Conservation (phyloP, 768 basidiomycete genomes). For the Daedaleopsis nitida region DNA sequence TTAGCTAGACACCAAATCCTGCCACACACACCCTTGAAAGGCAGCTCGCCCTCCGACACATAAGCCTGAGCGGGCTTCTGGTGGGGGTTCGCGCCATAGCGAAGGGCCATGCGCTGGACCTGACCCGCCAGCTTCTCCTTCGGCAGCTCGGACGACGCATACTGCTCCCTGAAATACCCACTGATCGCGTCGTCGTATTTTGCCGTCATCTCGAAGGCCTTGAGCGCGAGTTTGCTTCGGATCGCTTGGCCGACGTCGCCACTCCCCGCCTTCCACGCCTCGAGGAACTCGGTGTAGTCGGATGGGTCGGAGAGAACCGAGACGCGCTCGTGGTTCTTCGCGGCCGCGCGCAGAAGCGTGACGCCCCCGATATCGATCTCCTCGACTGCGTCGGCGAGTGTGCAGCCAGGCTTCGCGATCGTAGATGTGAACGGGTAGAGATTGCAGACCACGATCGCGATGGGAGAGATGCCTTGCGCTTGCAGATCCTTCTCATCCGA, state of each 20-base stretch:
- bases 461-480: slow-evolving; percentile 84
- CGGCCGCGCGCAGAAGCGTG: slow-evolving; percentile 94
- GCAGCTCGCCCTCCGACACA: slow-evolving; percentile 83
- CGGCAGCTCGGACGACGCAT: slow-evolving; percentile 77
- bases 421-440: slow-evolving; percentile 96
- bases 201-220: slow-evolving; percentile 97
- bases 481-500: slow-evolving; percentile 88
- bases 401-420: slow-evolving; percentile 85
- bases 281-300: slow-evolving; percentile 84
- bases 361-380: slow-evolving; percentile 99
- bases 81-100: slow-evolving; percentile 98
- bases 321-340: slow-evolving; percentile 96
- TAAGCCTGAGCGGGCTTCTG: slow-evolving; percentile 98
- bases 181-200: slow-evolving; percentile 95
- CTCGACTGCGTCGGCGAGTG: slow-evolving; percentile 90
- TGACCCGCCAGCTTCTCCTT: slow-evolving; percentile 63
- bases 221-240: slow-evolving; percentile 82
- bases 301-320: slow-evolving; percentile 85
- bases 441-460: slow-evolving; percentile 98
- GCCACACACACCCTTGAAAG: slow-evolving; percentile 79
- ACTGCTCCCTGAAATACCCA: slow-evolving; percentile 95
- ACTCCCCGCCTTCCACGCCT: slow-evolving; percentile 72
- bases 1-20: slow-evolving; percentile 6
- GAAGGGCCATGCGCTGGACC: slow-evolving; percentile 81
- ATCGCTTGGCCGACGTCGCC: slow-evolving; percentile 74